Percentiles rank a stretch among this genome's conserved stretches.
These are phyloP conservation scores for Biscogniauxia sp. DNA, from an alignment of 2,329 filamentous ascomycete species.

Conservation along the genomic window DNA sequence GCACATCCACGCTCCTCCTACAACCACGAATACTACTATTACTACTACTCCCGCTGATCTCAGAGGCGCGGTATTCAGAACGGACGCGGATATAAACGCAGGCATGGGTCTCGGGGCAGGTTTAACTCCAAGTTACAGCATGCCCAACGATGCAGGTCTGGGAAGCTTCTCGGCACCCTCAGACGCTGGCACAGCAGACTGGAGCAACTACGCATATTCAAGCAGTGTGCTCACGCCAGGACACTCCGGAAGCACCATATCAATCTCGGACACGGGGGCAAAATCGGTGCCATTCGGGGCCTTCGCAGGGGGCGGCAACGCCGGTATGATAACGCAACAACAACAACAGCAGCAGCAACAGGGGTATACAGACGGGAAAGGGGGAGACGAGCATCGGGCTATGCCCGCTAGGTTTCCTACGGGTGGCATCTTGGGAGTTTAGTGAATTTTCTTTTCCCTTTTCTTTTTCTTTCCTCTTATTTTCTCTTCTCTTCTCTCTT, in stretches of 20 bases:
- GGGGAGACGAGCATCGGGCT: neutral
- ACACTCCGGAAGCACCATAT: neutral
- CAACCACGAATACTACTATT: too few species aligned
- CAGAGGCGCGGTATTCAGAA: neutral
- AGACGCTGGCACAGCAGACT: neutral
- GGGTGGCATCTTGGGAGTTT: neutral
- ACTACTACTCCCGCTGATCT: neutral
- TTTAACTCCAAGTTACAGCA: neutral
- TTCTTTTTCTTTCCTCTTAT: too few species aligned
- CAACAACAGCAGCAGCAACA: neutral
- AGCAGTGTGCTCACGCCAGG: neutral
- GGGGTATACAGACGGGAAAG: neutral
- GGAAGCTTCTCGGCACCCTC: neutral
- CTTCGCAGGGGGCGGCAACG: neutral
- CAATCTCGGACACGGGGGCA: too few species aligned
- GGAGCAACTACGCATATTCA: neutral
- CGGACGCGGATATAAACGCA: neutral
- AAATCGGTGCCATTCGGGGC: neutral
- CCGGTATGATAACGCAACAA: neutral
- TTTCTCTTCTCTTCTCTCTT: too few species aligned
- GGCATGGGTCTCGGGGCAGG: neutral
- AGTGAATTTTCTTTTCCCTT: neutral
- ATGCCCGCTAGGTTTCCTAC: neutral
- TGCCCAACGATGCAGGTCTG: neutral
- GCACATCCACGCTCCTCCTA: neutral